Evolutionary conservation across 306 rosid species (phyloP).

Genomic region (Cicer arietinum): DNA sequence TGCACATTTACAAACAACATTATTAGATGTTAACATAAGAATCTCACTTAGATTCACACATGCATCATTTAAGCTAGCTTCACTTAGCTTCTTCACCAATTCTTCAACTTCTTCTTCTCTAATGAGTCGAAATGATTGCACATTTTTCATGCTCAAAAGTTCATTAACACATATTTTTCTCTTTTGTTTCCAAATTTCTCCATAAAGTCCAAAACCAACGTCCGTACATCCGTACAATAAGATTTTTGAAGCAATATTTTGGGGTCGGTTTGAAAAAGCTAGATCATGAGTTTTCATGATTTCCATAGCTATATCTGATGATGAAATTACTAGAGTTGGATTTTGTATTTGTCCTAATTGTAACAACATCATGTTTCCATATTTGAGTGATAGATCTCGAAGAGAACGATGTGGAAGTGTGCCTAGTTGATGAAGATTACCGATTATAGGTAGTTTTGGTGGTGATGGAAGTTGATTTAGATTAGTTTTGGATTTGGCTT

Average conservation of each 20-base stretch:
- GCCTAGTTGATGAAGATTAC: conserved; percentile 55
- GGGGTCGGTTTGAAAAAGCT: conserved; percentile 41
- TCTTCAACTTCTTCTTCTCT: conserved; percentile 50
- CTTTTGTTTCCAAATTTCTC: conserved; percentile 47
- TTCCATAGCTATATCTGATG: conserved; percentile 30
- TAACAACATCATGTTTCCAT: conserved; percentile 42
- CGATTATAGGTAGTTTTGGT: conserved; percentile 51
- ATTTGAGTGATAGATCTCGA: conserved; percentile 18
- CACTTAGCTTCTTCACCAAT: conserved; percentile 39
- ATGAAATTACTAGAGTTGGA: conserved; percentile 48
- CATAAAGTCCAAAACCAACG: conserved; percentile 39
- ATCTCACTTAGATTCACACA: conserved; percentile 43
- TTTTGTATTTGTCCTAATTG: conserved; percentile 39
- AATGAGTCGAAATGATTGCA: background rate
- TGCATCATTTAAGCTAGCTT: background rate
- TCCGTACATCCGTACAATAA: conserved; percentile 40
- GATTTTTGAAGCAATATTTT: conserved; percentile 34
- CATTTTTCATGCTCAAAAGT: conserved; percentile 40
- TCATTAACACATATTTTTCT: conserved; percentile 36
- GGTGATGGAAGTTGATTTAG: conserved; percentile 45
- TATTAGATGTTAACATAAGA: conserved; percentile 25
- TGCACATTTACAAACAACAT: conserved; percentile 37
- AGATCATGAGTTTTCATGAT: conserved; percentile 40
- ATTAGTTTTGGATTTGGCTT: conserved; percentile 35
- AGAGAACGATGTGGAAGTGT: conserved; percentile 44